A percentile compares a stretch with the other conserved stretches of the same genome.
Conservation (phyloP, 768 basidiomycete species). For the Coprinopsis sp. region DNA sequence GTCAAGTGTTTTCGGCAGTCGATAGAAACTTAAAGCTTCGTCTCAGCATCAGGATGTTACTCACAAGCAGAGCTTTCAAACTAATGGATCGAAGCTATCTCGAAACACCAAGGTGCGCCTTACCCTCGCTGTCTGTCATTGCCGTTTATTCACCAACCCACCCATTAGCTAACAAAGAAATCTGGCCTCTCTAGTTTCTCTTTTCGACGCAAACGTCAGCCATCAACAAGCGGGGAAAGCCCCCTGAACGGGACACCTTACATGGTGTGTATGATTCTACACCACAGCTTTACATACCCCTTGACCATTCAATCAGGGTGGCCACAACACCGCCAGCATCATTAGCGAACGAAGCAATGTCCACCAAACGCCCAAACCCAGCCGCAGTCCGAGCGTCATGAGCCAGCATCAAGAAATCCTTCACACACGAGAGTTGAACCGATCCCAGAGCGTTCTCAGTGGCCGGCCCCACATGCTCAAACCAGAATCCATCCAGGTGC, state of each 20-base stretch:
- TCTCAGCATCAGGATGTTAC: background rate
- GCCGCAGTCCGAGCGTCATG: too few species aligned
- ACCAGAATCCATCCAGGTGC: too few species aligned
- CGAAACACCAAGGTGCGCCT: background rate
- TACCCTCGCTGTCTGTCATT: too few species aligned
- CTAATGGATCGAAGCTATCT: background rate
- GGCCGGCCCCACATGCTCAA: too few species aligned
- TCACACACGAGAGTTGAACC: too few species aligned
- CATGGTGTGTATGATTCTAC: background rate
- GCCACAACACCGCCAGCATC: background rate
- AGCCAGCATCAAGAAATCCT: too few species aligned
- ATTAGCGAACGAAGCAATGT: background rate
- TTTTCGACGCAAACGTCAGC: background rate
- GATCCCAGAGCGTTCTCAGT: too few species aligned
- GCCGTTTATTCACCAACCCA: too few species aligned
- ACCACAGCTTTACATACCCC: background rate
- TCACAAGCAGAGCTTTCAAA: background rate
- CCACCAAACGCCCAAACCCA: too few species aligned
- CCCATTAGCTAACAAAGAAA: background rate
- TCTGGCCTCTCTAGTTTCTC: background rate
- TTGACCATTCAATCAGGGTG: background rate
- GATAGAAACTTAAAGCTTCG: background rate
- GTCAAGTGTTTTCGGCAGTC: background rate
- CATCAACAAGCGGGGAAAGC: background rate
- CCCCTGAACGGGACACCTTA: background rate